phyloP scores from a whole-genome alignment of 306 rosid species.

The Pterocarpus macrocarpus region DNA sequence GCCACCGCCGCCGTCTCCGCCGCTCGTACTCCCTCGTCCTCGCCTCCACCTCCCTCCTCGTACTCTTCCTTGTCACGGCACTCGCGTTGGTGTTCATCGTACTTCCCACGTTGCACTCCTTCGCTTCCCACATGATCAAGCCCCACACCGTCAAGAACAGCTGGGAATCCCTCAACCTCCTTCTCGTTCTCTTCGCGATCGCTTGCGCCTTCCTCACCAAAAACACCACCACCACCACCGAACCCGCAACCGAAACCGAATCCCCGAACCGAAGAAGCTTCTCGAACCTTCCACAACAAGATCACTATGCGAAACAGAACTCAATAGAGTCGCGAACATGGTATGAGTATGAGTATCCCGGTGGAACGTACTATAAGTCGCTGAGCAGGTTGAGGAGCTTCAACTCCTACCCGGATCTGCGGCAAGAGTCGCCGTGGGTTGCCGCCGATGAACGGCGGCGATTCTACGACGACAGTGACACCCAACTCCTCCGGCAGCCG shows the following conservation, averaged over 20 bases:
- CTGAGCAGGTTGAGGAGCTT: slow-evolving; percentile 64
- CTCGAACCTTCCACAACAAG: slow-evolving; percentile 51
- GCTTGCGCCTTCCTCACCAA: slow-evolving; percentile 81
- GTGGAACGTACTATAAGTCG: not conserved
- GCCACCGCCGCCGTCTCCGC: slow-evolving; percentile 56
- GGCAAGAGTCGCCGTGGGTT: slow-evolving; percentile 57
- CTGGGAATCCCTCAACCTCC: slow-evolving; percentile 78
- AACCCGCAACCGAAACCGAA: not conserved
- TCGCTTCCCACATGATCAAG: slow-evolving; percentile 65
- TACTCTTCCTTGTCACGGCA: slow-evolving; percentile 52
- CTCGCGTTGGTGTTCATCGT: slow-evolving; percentile 54
- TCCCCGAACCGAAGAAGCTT: slow-evolving; percentile 27
- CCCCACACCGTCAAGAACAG: slow-evolving; percentile 73
- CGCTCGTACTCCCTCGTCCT: slow-evolving; percentile 60
- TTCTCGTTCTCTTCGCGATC: slow-evolving; percentile 90
- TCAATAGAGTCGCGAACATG: no score
- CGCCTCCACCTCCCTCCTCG: slow-evolving; percentile 61
- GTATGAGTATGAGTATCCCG: slow-evolving; percentile 49
- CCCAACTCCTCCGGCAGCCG: slow-evolving; percentile 43
- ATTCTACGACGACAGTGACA: slow-evolving; percentile 57
- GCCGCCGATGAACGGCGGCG: slow-evolving; percentile 58
- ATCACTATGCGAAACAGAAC: no score
- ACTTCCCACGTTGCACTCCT: slow-evolving; percentile 62
- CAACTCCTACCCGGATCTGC: slow-evolving; percentile 85
- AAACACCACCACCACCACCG: slow-evolving; percentile 38